Evolutionary conservation across 208 protist species (phyloP).

Genomic region (Trichomonas gallinae): DNA sequence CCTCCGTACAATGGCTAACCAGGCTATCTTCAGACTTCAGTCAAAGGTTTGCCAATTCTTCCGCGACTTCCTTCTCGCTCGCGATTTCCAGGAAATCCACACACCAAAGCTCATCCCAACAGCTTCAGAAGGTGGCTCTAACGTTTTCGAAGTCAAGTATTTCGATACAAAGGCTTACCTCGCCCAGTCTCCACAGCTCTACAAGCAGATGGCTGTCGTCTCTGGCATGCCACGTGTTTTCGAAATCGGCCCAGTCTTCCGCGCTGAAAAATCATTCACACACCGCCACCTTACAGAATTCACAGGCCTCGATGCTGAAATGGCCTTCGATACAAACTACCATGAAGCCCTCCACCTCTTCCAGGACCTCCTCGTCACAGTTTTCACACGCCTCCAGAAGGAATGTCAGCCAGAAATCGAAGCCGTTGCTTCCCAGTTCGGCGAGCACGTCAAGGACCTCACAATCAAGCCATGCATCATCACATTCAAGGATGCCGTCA

Average conservation of each 20-base stretch:
- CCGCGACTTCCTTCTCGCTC: slow-evolving; percentile 10
- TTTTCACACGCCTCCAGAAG: slow-evolving; percentile 70
- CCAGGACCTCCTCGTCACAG: slow-evolving; percentile 77
- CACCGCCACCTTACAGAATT: slow-evolving; percentile 98
- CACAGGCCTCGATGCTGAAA: slow-evolving; percentile 97
- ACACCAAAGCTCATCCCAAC: slow-evolving; percentile 90
- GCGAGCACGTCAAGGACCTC: slow-evolving; percentile 53
- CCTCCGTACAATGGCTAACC: slow-evolving; percentile 26
- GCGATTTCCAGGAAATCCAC: slow-evolving; percentile 94
- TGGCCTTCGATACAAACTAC: slow-evolving; percentile 96
- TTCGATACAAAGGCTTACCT: slow-evolving; percentile 92
- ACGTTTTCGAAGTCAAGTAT: slow-evolving; percentile 94
- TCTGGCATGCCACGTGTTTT: slow-evolving; percentile 69
- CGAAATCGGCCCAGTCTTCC: slow-evolving; percentile 85
- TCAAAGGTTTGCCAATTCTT: slow-evolving; percentile 19
- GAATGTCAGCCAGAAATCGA: slow-evolving; percentile 62
- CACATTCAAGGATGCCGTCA: slow-evolving; percentile 31
- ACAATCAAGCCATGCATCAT: slow-evolving; percentile 18
- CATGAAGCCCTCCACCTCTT: slow-evolving; percentile 70
- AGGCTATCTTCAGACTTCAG: slow-evolving; percentile 33
- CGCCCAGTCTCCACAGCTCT: slow-evolving; percentile 93
- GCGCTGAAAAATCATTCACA: slow-evolving; percentile 96
- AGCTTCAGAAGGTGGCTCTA: slow-evolving; percentile 37
- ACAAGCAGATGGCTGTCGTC: slow-evolving; percentile 96
- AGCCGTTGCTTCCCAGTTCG: slow-evolving; percentile 64